These are phyloP conservation scores for Sordariomycetes sp. DNA, from an alignment of 2,329 filamentous ascomycete species.

Conservation along the genomic window DNA sequence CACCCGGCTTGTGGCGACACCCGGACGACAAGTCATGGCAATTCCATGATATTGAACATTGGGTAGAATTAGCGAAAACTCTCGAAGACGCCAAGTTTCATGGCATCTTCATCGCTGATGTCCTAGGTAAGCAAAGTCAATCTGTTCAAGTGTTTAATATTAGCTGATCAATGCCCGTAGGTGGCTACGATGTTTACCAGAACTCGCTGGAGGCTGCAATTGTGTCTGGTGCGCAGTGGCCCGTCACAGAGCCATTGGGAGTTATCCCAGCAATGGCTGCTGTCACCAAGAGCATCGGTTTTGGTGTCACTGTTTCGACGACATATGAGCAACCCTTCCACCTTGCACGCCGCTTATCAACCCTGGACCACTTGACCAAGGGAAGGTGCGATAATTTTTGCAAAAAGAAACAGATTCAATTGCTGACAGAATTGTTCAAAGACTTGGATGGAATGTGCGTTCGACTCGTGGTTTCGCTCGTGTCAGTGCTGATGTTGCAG, in stretches of 20 bases:
- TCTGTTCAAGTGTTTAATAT: too few species aligned
- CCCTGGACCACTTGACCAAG: slow-evolving; percentile 58
- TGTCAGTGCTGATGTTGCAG: slow-evolving; percentile 12
- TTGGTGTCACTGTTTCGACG: slow-evolving; percentile 61
- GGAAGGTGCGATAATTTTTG: slow-evolving; percentile 36
- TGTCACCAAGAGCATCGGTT: slow-evolving; percentile 56
- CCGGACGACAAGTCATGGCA: slow-evolving; percentile 52
- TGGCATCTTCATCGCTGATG: slow-evolving; percentile 59
- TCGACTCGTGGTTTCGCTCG: too few species aligned
- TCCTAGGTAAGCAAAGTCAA: slow-evolving; percentile 42
- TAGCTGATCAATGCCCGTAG: too few species aligned
- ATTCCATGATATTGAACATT: slow-evolving; percentile 53
- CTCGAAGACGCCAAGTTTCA: slow-evolving; percentile 56
- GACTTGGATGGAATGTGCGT: slow-evolving; percentile 47
- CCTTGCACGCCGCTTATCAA: slow-evolving; percentile 55
- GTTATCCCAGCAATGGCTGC: slow-evolving; percentile 62
- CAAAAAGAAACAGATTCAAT: too few species aligned
- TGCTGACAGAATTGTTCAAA: too few species aligned
- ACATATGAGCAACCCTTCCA: slow-evolving; percentile 67
- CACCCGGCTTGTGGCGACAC: slow-evolving; percentile 45
- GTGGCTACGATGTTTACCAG: slow-evolving; percentile 63
- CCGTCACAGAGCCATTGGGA: slow-evolving; percentile 58
- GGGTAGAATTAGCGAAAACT: slow-evolving; percentile 49
- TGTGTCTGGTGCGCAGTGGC: slow-evolving; percentile 58
- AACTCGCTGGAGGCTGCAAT: slow-evolving; percentile 51